phyloP scores from a whole-genome alignment of 495 filamentous ascomycete genomes.

The Annulohypoxylon moriforme region DNA sequence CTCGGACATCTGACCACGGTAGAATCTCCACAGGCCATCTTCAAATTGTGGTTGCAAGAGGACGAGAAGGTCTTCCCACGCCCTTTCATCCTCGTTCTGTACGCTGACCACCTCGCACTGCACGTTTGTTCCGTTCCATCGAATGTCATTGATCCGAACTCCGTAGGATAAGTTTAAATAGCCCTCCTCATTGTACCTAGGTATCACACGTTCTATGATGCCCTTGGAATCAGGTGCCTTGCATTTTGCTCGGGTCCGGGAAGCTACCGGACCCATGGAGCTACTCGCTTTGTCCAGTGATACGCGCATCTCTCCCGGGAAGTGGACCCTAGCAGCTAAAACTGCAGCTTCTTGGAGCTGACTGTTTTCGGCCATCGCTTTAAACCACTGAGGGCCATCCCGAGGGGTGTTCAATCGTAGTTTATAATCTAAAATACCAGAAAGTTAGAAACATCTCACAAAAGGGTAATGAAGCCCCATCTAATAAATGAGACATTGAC shows the following conservation, averaged over 20 bases:
- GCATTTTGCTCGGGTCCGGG: not conserved
- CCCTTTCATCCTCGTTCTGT: not conserved
- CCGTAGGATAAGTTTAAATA: not conserved
- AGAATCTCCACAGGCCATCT: not conserved
- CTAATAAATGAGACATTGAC: too few species aligned
- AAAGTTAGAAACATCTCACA: conserved; percentile 3
- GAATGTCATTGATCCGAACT: not conserved
- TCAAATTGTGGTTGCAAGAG: not conserved
- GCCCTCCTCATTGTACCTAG: conserved; percentile 14
- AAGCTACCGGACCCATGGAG: not conserved
- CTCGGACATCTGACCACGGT: not conserved
- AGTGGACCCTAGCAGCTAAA: not conserved
- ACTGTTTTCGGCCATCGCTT: not conserved
- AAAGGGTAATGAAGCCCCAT: not conserved
- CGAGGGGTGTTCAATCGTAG: not conserved
- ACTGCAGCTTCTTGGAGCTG: not conserved
- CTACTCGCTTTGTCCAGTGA: not conserved
- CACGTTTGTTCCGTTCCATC: conserved; percentile 1
- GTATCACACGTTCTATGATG: not conserved
- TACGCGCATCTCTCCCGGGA: conserved; percentile 12
- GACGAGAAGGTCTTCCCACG: conserved; percentile 7
- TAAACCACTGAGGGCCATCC: conserved; percentile 13
- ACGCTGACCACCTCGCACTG: not conserved
- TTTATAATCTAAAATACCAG: not conserved
- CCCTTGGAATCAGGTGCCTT: not conserved